Evolutionary conservation across 2,329 filamentous ascomycete species (phyloP).

Genomic region (Coniochaeta prunicola): DNA sequence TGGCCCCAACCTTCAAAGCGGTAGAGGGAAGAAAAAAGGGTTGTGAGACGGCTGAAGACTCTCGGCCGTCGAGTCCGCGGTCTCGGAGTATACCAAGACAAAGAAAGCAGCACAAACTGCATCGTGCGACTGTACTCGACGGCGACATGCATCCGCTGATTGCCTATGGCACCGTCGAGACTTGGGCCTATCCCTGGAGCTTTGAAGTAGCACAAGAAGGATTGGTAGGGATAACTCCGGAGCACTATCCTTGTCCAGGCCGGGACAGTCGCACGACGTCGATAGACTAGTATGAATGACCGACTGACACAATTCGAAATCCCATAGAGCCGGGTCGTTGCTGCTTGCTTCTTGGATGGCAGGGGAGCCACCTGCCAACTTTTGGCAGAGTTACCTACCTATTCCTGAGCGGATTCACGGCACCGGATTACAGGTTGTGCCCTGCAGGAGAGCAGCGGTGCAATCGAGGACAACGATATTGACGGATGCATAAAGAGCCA

Average conservation of each 20-base stretch:
- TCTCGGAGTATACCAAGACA: background rate
- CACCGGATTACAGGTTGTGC: background rate
- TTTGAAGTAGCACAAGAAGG: background rate
- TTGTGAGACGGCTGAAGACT: background rate
- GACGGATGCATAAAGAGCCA: background rate
- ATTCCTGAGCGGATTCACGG: background rate
- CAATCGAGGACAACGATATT: background rate
- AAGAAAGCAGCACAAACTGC: background rate
- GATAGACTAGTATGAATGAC: conserved; percentile 1
- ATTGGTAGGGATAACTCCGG: background rate
- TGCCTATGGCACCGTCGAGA: background rate
- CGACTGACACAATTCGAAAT: background rate
- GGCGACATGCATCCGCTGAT: conserved; percentile 3
- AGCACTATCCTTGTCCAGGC: background rate
- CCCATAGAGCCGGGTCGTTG: background rate
- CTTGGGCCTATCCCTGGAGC: background rate
- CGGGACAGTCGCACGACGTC: background rate
- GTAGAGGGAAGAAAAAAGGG: background rate
- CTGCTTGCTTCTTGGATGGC: background rate
- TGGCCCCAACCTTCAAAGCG: background rate
- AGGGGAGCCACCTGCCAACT: background rate
- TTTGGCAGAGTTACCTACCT: background rate
- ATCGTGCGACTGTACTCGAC: conserved; percentile 1
- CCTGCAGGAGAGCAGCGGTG: background rate
- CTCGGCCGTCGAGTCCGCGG: background rate